phyloP scores from a whole-genome alignment of 2,329 filamentous ascomycete genomes.

The Pseudomassariella vexata region DNA sequence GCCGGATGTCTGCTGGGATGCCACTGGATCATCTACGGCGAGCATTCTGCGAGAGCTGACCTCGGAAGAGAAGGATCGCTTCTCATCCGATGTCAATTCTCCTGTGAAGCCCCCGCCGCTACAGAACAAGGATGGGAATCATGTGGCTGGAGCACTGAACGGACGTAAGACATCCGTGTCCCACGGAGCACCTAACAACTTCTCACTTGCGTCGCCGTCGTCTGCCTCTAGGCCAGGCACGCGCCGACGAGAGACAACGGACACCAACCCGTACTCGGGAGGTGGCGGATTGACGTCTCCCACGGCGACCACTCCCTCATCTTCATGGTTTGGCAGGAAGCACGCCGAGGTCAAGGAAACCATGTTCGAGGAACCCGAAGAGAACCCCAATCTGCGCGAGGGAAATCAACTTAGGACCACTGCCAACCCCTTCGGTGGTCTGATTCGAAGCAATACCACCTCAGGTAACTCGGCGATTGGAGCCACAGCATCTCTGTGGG shows the following conservation, averaged over 20 bases:
- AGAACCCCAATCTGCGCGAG: slow-evolving; percentile 25
- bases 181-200: slow-evolving; percentile 57
- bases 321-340: slow-evolving; percentile 53
- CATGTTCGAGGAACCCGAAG: slow-evolving; percentile 46
- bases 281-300: slow-evolving; percentile 52
- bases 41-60: slow-evolving; percentile 68
- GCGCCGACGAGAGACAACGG: slow-evolving; percentile 75
- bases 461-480: slow-evolving; percentile 38
- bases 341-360: slow-evolving; percentile 47
- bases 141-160: slow-evolving; percentile 50
- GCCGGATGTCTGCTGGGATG: slow-evolving; percentile 90
- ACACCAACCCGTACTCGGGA: slow-evolving; percentile 58
- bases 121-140: slow-evolving; percentile 63
- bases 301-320: slow-evolving; percentile 47
- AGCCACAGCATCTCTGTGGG: slow-evolving; percentile 38
- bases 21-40: slow-evolving; percentile 62
- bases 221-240: slow-evolving; percentile 65
- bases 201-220: slow-evolving; percentile 68
- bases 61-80: slow-evolving; percentile 64
- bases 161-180: slow-evolving; percentile 81
- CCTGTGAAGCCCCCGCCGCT: slow-evolving; percentile 78
- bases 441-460: slow-evolving; percentile 50
- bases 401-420: slow-evolving; percentile 19
- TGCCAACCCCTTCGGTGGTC: slow-evolving; percentile 34
- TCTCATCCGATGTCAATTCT: slow-evolving; percentile 85